These are phyloP conservation scores for Podospora fimiseda DNA, from an alignment of 495 filamentous ascomycete species.

Conservation along the genomic window DNA sequence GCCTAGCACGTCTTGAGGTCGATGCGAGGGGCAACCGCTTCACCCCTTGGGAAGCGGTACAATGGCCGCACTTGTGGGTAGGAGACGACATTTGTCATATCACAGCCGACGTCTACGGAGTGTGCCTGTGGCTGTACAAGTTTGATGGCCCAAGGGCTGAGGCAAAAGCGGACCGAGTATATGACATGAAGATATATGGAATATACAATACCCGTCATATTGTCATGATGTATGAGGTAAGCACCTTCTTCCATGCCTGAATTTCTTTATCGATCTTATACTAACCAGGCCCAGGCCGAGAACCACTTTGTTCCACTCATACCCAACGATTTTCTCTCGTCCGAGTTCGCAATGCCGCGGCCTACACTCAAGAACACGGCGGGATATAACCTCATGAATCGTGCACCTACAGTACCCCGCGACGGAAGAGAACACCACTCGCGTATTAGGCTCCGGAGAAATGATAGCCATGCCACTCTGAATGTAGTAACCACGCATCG, in stretches of 20 bases:
- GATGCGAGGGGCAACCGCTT: background rate
- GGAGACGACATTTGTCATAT: slow-evolving; percentile 18
- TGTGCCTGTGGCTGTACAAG: slow-evolving; percentile 21
- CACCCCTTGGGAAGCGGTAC: slow-evolving; percentile 22
- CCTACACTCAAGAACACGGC: slow-evolving; percentile 13
- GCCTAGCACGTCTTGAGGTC: too few species aligned
- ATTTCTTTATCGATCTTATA: background rate
- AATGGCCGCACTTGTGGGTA: slow-evolving; percentile 18
- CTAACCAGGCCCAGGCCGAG: slow-evolving; percentile 2
- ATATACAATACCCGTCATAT: slow-evolving; percentile 25
- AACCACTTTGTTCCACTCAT: slow-evolving; percentile 23
- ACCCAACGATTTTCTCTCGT: slow-evolving; percentile 19
- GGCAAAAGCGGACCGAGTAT: slow-evolving; percentile 9
- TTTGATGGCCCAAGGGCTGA: background rate
- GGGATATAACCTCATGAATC: slow-evolving; percentile 9
- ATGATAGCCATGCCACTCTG: background rate
- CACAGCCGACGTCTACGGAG: slow-evolving; percentile 23
- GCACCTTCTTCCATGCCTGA: background rate
- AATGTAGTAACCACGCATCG: background rate
- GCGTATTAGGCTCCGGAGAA: background rate
- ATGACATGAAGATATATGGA: slow-evolving; percentile 19
- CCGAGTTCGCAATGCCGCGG: slow-evolving; percentile 24
- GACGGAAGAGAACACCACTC: slow-evolving; percentile 9
- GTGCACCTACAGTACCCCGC: background rate
- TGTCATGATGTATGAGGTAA: slow-evolving; percentile 19